Conservation (phyloP, 345 rosid genomes). For the Psidium guajava region DNA sequence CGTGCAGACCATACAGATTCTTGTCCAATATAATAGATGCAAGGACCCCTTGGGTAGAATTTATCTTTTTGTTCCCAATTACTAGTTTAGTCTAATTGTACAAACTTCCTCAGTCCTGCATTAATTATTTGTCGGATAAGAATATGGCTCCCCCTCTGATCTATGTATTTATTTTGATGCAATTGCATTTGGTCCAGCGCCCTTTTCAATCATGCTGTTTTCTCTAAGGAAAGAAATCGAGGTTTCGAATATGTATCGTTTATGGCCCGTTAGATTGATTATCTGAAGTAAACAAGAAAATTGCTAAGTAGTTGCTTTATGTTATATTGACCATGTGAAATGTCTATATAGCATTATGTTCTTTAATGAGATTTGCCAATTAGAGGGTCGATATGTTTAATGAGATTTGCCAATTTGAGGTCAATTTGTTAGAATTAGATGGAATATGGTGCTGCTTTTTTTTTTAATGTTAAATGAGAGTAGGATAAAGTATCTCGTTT, state of each 20-base stretch:
- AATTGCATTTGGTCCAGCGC: background rate
- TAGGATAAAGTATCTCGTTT: background rate
- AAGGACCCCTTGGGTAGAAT: background rate
- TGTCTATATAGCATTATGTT: background rate
- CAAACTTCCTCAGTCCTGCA: background rate
- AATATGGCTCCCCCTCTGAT: background rate
- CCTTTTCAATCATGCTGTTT: background rate
- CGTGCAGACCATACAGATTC: background rate
- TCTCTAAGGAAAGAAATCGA: background rate
- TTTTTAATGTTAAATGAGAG: background rate
- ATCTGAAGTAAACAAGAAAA: background rate
- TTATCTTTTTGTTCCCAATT: background rate
- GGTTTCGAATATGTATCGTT: background rate
- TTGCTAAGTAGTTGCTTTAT: background rate
- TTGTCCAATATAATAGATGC: background rate
- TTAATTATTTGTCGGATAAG: background rate
- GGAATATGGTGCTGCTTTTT: background rate
- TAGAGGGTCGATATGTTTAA: background rate
- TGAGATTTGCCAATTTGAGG: background rate
- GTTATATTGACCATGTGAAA: background rate
- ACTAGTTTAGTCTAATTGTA: background rate
- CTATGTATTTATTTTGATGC: background rate
- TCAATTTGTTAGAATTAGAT: background rate
- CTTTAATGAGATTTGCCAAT: background rate
- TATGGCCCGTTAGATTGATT: background rate